Evolutionary conservation across 352 stramenopile genomes (phyloP), one percentile per base, ranked within the genome.

Genomic region (Albugo candida): DNA sequence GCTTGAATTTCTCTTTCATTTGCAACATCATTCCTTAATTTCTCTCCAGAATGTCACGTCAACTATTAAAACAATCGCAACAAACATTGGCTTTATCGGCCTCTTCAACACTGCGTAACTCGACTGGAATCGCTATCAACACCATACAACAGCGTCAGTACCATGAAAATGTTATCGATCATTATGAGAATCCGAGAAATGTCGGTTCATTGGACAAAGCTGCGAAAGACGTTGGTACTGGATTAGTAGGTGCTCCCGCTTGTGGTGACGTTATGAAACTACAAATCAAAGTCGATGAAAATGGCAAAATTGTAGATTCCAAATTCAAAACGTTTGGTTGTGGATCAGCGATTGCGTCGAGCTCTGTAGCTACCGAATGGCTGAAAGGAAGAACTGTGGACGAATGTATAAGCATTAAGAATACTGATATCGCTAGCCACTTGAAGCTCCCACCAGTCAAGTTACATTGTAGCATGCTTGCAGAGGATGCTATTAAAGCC

Each of bases 251-350:
- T 50, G 95, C 95, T 31, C 95, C 95, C 6, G 95, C 95, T 5
- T 99, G 95, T 56, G 95, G 95, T 36, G 95, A 99, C 69, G 95
- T 99, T 21, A 99, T 99, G 95, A 99, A 99, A 75, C 72, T 97
- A 38, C 84, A 97, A 72, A 93, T 97, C 48, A 73, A 94, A 56
- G 92, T 97, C 36, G 92, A 97, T 54, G 89, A 97, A 51, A 63
- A 96, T 61, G 93, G 89, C 21, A 96, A 77, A 45, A 98, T 99
- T 59, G 75, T 92, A 21, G 92, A 99, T 60, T 94, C 85, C 0
- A 98, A 98, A 70, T 99, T 99, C 63, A 99, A 99, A 72, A 99
- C 96, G 13, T 99, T 99, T 63, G 95, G 95, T 48, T 99, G 95
- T 60, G 95, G 95, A 45, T 97, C 87, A 45, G 95, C 95, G 48